A percentile compares a stretch with the other conserved stretches of the same genome.
phyloP scores from a whole-genome alignment of 176 grass and related monocot species.

The Hsuehochloa calcarea region DNA sequence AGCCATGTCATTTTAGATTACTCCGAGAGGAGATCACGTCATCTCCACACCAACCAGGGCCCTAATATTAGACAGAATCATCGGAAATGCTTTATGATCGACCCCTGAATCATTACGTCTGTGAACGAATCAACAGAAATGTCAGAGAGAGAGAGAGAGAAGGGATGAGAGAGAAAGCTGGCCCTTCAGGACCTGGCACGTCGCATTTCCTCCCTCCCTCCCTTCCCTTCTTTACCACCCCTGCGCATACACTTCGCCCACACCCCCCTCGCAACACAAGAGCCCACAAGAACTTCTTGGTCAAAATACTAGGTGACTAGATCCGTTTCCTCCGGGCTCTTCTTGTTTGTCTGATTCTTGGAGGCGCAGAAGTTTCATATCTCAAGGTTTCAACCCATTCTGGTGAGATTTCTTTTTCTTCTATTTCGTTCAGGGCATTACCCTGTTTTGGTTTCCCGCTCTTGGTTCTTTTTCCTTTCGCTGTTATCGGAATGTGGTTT shows the following conservation, averaged over 20 bases:
- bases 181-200: slow-evolving; percentile 1
- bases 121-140: not conserved
- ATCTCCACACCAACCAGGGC: not conserved
- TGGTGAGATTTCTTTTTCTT: not conserved
- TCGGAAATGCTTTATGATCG: too few species aligned
- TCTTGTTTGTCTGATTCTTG: not conserved
- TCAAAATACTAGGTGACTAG: slow-evolving; percentile 20
- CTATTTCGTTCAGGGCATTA: not conserved
- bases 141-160: not conserved
- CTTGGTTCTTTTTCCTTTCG: not conserved
- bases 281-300: not conserved
- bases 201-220: not conserved
- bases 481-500: not conserved
- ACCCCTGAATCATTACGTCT: not conserved
- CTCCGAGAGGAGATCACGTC: not conserved
- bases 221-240: not conserved
- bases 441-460: not conserved
- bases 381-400: not conserved
- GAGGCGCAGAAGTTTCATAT: not conserved
- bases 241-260: not conserved
- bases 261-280: not conserved
- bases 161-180: not conserved
- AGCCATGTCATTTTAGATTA: not conserved
- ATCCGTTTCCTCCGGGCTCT: slow-evolving; percentile 8
- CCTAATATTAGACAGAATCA: not conserved